phyloP scores from a whole-genome alignment of 2,329 filamentous ascomycete genomes.

The Teratosphaeria nubilosa region DNA sequence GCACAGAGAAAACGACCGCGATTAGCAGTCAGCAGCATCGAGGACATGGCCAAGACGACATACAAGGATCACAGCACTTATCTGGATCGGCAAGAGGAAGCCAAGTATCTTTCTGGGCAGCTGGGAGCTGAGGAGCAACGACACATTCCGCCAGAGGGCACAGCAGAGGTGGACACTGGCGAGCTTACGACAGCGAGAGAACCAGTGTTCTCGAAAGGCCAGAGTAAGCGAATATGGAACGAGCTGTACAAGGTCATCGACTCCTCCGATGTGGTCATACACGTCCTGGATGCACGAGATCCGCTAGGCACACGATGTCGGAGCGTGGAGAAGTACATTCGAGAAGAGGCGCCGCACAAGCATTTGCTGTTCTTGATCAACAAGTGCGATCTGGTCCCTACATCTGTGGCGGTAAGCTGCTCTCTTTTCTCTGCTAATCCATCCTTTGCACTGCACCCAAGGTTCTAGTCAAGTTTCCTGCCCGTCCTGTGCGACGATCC shows the following conservation, averaged over 20 bases:
- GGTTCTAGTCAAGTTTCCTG: slow-evolving; percentile 84
- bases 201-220: slow-evolving; percentile 86
- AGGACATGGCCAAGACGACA: slow-evolving; percentile 71
- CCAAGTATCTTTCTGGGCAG: slow-evolving; percentile 62
- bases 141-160: slow-evolving; percentile 15
- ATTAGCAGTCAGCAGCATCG: slow-evolving; percentile 69
- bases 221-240: slow-evolving; percentile 95
- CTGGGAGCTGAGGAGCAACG: slow-evolving; percentile 47
- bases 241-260: slow-evolving; percentile 88
- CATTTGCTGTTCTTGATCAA: slow-evolving; percentile 84
- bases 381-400: slow-evolving; percentile 88
- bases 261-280: slow-evolving; percentile 91
- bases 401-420: slow-evolving; percentile 81
- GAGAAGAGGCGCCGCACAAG: slow-evolving; percentile 89
- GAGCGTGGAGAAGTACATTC: slow-evolving; percentile 86
- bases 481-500: slow-evolving; percentile 35
- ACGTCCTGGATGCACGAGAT: slow-evolving; percentile 82
- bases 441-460: slow-evolving; percentile 44
- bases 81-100: slow-evolving; percentile 68
- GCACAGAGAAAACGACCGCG: slow-evolving; percentile 88
- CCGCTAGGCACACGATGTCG: slow-evolving; percentile 82
- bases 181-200: slow-evolving; percentile 38
- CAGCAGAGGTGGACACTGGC: slow-evolving; percentile 14
- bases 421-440: neutral
- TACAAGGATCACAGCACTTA: slow-evolving; percentile 74